These are phyloP conservation scores for Suillus discolor DNA, from an alignment of 768 basidiomycete species.

Conservation along the genomic window DNA sequence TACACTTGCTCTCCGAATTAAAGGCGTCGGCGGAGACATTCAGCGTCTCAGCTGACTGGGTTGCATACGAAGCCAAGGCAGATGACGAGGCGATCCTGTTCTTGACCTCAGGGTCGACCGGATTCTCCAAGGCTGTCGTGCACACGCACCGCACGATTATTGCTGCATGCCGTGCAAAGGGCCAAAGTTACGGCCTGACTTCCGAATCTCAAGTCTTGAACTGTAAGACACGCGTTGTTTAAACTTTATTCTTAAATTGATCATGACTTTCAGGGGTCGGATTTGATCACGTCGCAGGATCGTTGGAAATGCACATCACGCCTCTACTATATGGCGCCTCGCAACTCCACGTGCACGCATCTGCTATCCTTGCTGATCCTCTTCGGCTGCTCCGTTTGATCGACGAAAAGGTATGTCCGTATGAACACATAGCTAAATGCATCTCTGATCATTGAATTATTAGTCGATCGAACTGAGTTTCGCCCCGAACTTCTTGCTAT, in stretches of 20 bases:
- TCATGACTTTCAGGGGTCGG: slow-evolving; percentile 36
- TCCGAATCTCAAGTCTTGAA: slow-evolving; percentile 40
- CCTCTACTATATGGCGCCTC: slow-evolving; percentile 36
- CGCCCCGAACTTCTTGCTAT: slow-evolving; percentile 46
- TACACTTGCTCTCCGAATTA: slow-evolving; percentile 28
- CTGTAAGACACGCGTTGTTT: slow-evolving; percentile 26
- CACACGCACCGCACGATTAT: slow-evolving; percentile 42
- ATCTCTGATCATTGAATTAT: slow-evolving; percentile 5
- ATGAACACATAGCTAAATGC: slow-evolving; percentile 18
- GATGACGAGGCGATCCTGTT: slow-evolving; percentile 37
- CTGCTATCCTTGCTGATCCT: slow-evolving; percentile 27
- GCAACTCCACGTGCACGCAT: slow-evolving; percentile 25
- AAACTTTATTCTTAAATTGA: background rate
- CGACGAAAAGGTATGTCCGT: slow-evolving; percentile 37
- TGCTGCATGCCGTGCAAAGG: slow-evolving; percentile 36
- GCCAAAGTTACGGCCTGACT: slow-evolving; percentile 35
- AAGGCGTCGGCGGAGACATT: slow-evolving; percentile 16
- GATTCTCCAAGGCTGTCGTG: slow-evolving; percentile 45
- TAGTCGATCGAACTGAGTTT: slow-evolving; percentile 35
- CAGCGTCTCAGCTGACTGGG: slow-evolving; percentile 16
- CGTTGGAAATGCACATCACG: slow-evolving; percentile 44
- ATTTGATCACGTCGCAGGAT: slow-evolving; percentile 48
- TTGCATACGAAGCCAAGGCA: slow-evolving; percentile 20
- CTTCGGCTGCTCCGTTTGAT: slow-evolving; percentile 30
- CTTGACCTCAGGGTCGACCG: slow-evolving; percentile 47